Base-by-base conservation (phyloP, 2,329 filamentous ascomycete species). In the Plenodomus tracheiphilus region DNA sequence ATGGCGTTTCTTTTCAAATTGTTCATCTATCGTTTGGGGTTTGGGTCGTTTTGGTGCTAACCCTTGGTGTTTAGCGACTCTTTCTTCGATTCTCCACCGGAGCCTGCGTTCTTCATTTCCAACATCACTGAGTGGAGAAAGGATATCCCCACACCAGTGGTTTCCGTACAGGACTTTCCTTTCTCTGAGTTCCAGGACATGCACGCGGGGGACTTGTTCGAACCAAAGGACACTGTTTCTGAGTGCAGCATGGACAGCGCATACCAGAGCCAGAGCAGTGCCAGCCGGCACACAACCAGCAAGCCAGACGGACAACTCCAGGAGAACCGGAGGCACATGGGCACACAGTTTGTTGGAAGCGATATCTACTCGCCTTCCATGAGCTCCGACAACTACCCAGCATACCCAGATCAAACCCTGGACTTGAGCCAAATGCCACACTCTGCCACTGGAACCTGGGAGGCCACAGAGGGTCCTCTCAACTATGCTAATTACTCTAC, bases 181-280 rank as follows among this genome's bases (percentile, higher is more conserved):
- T 65, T 63, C 49, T 57, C 68, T 55, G 66, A 70, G 5, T 58
- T 67, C 52, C 62, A 62, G 58, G 68, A 70, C 44, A 69, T 73
- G 64, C 62, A 60, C 54, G 61, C 58, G 49, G 54, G 62, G 54
- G 70, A 73, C 34, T 51, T 60, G 44, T 67, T 66, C 51, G 66
- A 71, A 44, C 56, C 60, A 36, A 72, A 72, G 63, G 69, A 72
- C 44, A 69, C 65, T 50, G 62, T 61, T 47, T 74, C 71, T 53
- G 70, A 70, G 52, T 72, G 67, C 62, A 73, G 70, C 62, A 74
- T 75, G 72, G 72, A 75, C 60, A 74, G 71, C 58, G 65, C 70
- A 49, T 74, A 75, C 50, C 68, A 73, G 46, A 74, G 71, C 59
- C 70, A 72, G 59, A 65, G 59, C 47, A 67, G 71, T 54, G 63